phyloP scores from a whole-genome alignment of 768 basidiomycete genomes.

The Suillus spraguei region DNA sequence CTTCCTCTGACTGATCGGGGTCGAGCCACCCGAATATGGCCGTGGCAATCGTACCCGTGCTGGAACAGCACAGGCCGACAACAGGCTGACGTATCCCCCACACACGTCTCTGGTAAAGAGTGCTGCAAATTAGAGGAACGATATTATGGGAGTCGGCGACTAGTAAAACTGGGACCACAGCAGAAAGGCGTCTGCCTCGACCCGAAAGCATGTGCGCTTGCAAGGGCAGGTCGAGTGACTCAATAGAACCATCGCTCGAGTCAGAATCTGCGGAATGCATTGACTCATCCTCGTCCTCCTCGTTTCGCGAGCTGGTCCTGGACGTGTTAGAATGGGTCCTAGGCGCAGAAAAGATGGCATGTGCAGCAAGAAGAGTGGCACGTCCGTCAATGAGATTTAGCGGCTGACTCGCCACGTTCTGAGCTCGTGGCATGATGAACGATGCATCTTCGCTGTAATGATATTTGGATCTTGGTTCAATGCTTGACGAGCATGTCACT shows the following conservation, averaged over 20 bases:
- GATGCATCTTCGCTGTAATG: too few relatives aligned
- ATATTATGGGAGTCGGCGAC: background rate
- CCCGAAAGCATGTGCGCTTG: slow-evolving; percentile 8
- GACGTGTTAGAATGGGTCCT: background rate
- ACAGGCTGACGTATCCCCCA: too few relatives aligned
- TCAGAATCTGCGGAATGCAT: background rate
- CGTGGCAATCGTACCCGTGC: too few relatives aligned
- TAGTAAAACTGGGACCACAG: slow-evolving; percentile 8
- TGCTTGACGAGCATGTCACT: too few relatives aligned
- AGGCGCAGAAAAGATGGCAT: background rate
- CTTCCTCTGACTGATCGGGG: background rate
- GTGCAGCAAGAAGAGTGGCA: background rate
- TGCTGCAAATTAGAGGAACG: too few relatives aligned
- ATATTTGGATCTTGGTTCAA: too few relatives aligned
- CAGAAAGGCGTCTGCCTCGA: background rate
- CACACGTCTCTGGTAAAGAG: too few relatives aligned
- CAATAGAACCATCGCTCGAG: background rate
- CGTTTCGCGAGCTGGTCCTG: background rate
- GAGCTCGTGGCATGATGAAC: too few relatives aligned
- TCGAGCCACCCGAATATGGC: too few relatives aligned
- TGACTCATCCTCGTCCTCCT: background rate
- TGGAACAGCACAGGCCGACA: too few relatives aligned
- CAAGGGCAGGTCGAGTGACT: slow-evolving; percentile 9
- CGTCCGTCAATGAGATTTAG: background rate
- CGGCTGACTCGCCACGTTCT: too few relatives aligned